Base-by-base conservation (phyloP, 495 filamentous ascomycete genomes). In the Pyronema domesticum region DNA sequence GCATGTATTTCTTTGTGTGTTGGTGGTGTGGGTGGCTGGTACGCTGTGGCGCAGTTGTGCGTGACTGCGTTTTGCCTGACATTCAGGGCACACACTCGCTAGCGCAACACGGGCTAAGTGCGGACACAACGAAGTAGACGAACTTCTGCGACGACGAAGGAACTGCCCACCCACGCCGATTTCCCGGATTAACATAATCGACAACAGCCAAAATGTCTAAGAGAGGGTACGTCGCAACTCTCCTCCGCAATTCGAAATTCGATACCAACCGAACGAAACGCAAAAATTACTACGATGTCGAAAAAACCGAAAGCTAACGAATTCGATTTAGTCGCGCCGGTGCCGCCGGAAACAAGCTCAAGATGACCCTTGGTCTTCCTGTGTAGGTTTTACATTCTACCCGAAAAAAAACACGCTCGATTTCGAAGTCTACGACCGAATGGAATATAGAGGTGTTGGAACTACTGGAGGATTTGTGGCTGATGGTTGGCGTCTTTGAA, bases 291-390 rank as follows among this genome's bases (percentile, higher is more conserved):
- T 30, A 30, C 23, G 23, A 47, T 54, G 17, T 48, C 7, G 17
- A 14, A 36, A 43, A 18, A 39, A 33, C 13, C 13, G 39, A 51
- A 37, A 45, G 42, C 57, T 63, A 46, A 62, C 43, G 35, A 37
- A 13, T 57, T 17, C 17, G 37, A 49, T 33, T n/a, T 50, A 65
- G 63, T 54, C 63, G 89, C 68, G 85, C 85, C 78, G 84, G 83
- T 83, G 83, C 85, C 77, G 80, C 89, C 64, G 93, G 91, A 78
- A 94, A 94, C 84, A 98, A 98, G 84, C 82, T 98, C 61, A 98
- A 95, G 83, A 98, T 98, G 91, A 94, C 91, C 71, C 86, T 98
- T 73, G 91, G 85, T 95, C 86, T 98, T 67, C 91, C 91, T 72
- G 84, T 88, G 89, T 95, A 89, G 73, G 89, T 86, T 54, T 58